Evolutionary conservation across 805 yeast species (phyloP), one percentile per base, ranked within the genome.

Genomic region (Cyberlindnera nakhonratchasimensis): DNA sequence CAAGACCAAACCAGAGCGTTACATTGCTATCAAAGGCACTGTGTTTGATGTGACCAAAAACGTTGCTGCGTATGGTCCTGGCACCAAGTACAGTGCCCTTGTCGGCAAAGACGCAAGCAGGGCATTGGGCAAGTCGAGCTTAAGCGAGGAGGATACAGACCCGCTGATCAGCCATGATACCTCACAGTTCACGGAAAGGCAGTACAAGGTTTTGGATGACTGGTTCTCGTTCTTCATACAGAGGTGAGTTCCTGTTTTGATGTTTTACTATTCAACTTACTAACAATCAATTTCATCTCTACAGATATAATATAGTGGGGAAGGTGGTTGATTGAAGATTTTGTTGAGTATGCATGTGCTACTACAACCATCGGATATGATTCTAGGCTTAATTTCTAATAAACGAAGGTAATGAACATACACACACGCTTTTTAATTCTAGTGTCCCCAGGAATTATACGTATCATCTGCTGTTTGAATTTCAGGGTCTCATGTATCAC

Each of bases 101-200:
- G 86, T 80, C 9, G 96, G 91, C 5, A 77, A 75, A 48, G 96
- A 87, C 52, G 86, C 86, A 18, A 77, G 86, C 25, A 66, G 93
- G 44, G 83, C 91, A 2, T 66, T 87, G 40, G 96, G 86, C 2
- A 75, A 80, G 54, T 80, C 86, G 40, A 74, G 81, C 16, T 59
- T 81, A 43, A 69, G 72, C n/a, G 66, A 69, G 0, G 77, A 69
- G 42, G 84, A 80, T 47, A 74, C 75, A 1, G 67, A 64, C 31
- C 51, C 50, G 1, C 43, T 41, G 0, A 60, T 64, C 4, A 64
- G 79, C 17, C 77, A 80, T 75, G 74, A 72, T 46, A 70, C 67
- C 22, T 68, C 70, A 2, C 72, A 64, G 18, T 70, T 87, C 50
- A 70, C 74, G 18, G 85, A 75, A 10, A 76, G 74, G 47, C 87